phyloP scores from a whole-genome alignment of 192 early-diverging fungal species.

The Backusella macrospora region DNA sequence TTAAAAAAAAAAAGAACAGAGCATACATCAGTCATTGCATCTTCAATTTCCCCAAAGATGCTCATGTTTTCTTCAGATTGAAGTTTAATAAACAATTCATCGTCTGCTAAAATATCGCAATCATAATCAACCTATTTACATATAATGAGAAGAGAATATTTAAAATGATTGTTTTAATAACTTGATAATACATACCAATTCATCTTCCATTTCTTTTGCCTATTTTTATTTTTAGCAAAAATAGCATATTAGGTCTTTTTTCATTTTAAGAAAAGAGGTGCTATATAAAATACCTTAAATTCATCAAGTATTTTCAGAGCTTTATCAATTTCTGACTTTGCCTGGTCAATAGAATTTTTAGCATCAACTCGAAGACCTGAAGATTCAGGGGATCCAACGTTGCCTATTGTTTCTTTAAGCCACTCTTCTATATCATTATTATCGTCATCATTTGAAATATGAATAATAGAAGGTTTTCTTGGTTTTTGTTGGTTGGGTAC shows the following conservation, averaged over 20 bases:
- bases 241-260: background rate
- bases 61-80: conserved; percentile 25
- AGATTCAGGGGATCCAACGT: background rate
- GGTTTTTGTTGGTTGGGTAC: background rate
- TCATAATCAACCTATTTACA: background rate
- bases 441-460: conserved; percentile 5
- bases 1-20: background rate
- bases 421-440: conserved; percentile 14
- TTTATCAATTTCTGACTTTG: conserved; percentile 19
- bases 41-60: conserved; percentile 17
- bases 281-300: conserved; percentile 11
- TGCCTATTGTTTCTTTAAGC: conserved; percentile 9
- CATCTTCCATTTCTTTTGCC: conserved; percentile 2
- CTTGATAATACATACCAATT: background rate
- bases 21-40: background rate
- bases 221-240: background rate
- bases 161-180: background rate
- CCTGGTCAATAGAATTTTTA: conserved; percentile 11
- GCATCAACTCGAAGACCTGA: conserved; percentile 16
- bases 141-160: background rate
- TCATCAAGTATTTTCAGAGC: conserved; percentile 19
- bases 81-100: conserved; percentile 22
- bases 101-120: conserved; percentile 27
- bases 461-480: background rate
- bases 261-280: background rate